Evolutionary conservation across 1,284 basidiomycete species (phyloP).

Genomic region (Pascua sp.): DNA sequence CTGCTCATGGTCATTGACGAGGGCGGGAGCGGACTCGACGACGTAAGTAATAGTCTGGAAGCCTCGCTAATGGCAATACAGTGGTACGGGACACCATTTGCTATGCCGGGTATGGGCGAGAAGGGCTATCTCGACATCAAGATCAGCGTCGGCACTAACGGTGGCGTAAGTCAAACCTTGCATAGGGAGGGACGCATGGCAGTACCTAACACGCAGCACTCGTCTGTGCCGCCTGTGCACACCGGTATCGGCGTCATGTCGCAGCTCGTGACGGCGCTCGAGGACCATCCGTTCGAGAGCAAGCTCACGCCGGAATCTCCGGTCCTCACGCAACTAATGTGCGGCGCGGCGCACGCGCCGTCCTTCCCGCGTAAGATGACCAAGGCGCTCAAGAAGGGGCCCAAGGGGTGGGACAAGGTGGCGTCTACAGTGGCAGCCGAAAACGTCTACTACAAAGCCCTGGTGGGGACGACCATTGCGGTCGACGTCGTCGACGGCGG

Average conservation of each 20-base stretch:
- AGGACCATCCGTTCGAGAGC: constrained; percentile 46
- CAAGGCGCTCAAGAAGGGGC: constrained; percentile 30
- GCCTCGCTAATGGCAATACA: constrained; percentile 5
- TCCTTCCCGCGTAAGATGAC: constrained; percentile 39
- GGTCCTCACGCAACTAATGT: constrained; percentile 49
- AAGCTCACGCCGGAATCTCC: constrained; percentile 47
- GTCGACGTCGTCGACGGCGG: constrained; percentile 45
- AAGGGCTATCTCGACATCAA: constrained; percentile 46
- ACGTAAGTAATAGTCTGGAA: constrained; percentile 22
- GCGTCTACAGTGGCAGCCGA: constrained; percentile 16
- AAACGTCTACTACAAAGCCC: constrained; percentile 1
- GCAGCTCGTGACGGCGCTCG: constrained; percentile 45
- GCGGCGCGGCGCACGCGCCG: constrained; percentile 47
- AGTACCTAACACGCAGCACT: constrained; percentile 39
- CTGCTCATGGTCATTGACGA: constrained; percentile 50
- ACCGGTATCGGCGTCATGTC: constrained; percentile 52
- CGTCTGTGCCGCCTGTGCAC: constrained; percentile 50
- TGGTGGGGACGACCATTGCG: constrained; percentile 41
- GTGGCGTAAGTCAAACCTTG: constrained; percentile 43
- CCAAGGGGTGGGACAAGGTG: constrained; percentile 44
- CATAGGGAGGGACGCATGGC: too few species aligned
- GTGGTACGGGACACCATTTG: constrained; percentile 42
- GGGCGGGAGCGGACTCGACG: constrained; percentile 35
- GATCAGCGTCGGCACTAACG: constrained; percentile 44
- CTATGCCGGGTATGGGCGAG: constrained; percentile 41